Evolutionary conservation across 257 asterid genomes (phyloP).

Genomic region (Euphrasia confusa): DNA sequence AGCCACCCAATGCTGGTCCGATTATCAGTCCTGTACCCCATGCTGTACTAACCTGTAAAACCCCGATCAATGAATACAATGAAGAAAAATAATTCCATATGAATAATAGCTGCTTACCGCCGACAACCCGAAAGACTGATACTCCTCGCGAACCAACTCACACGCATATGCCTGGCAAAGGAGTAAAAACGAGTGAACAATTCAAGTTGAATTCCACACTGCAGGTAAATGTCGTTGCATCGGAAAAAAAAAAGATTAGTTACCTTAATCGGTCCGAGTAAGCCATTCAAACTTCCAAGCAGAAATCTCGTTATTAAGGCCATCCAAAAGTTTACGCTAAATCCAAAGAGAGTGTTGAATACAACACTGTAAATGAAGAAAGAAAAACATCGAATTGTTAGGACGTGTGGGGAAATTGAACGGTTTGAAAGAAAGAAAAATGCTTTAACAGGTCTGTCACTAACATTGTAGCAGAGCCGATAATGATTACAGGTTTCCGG

Average conservation of each 20-base stretch:
- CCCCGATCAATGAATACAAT: neutral
- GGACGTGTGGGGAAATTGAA: slow-evolving; percentile 1
- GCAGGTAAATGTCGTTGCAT: no score
- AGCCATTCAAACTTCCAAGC: slow-evolving; percentile 70
- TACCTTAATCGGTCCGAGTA: slow-evolving; percentile 80
- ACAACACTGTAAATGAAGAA: slow-evolving; percentile 47
- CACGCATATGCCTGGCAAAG: slow-evolving; percentile 75
- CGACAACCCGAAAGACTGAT: slow-evolving; percentile 62
- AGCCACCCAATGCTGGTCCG: slow-evolving; percentile 93
- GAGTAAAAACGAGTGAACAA: neutral
- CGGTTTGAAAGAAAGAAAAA: no score
- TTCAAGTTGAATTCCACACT: no score
- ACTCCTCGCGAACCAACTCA: slow-evolving; percentile 68
- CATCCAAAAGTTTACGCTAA: slow-evolving; percentile 73
- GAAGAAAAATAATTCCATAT: slow-evolving; percentile 3
- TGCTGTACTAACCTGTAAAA: slow-evolving; percentile 67
- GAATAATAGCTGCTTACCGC: slow-evolving; percentile 45
- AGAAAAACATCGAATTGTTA: slow-evolving; percentile 5
- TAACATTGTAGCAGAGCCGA: slow-evolving; percentile 57
- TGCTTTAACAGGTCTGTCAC: slow-evolving; percentile 9
- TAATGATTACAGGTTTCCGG: slow-evolving; percentile 61
- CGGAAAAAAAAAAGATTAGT: neutral
- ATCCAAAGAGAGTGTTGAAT: slow-evolving; percentile 78
- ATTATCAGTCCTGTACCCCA: slow-evolving; percentile 83
- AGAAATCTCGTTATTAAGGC: slow-evolving; percentile 69